Conservation (phyloP, 495 filamentous ascomycete species). For the Neurospora pannonica region DNA sequence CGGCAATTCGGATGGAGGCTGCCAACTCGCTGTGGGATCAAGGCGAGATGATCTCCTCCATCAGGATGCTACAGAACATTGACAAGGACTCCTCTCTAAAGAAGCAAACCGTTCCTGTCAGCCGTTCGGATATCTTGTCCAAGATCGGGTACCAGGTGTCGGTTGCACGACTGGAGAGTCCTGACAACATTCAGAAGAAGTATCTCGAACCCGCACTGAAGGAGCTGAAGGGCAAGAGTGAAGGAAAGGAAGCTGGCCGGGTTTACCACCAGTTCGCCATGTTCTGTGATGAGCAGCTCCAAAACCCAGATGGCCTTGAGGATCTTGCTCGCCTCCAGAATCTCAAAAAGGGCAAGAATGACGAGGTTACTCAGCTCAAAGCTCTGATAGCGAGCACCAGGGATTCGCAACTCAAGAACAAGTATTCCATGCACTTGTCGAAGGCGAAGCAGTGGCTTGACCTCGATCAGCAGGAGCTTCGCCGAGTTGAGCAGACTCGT, state of each 20-base stretch:
- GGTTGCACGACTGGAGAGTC: slow-evolving; percentile 85
- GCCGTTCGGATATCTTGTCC: slow-evolving; percentile 71
- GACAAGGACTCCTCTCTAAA: slow-evolving; percentile 51
- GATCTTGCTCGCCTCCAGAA: slow-evolving; percentile 75
- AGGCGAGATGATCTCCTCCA: slow-evolving; percentile 84
- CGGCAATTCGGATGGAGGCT: slow-evolving; percentile 63
- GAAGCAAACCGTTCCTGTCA: slow-evolving; percentile 64
- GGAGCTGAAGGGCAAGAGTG: slow-evolving; percentile 58
- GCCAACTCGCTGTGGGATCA: slow-evolving; percentile 92
- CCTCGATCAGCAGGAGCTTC: slow-evolving; percentile 78
- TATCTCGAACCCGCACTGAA: slow-evolving; percentile 77
- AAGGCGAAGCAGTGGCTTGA: slow-evolving; percentile 84
- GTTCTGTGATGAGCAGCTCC: slow-evolving; percentile 89
- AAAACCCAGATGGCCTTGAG: slow-evolving; percentile 73
- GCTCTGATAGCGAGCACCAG: slow-evolving; percentile 33
- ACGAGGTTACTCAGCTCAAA: slow-evolving; percentile 62
- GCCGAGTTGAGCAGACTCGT: slow-evolving; percentile 62
- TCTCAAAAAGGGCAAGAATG: slow-evolving; percentile 69
- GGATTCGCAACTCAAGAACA: slow-evolving; percentile 28
- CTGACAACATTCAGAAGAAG: slow-evolving; percentile 74
- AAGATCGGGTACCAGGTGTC: slow-evolving; percentile 82
- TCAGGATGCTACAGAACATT: slow-evolving; percentile 73
- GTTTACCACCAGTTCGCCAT: slow-evolving; percentile 91
- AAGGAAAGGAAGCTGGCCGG: slow-evolving; percentile 67
- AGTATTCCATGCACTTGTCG: slow-evolving; percentile 29